These are phyloP conservation scores for Fusarium brevicatenulatum DNA, from an alignment of 2,329 filamentous ascomycete genomes.

Conservation along the genomic window DNA sequence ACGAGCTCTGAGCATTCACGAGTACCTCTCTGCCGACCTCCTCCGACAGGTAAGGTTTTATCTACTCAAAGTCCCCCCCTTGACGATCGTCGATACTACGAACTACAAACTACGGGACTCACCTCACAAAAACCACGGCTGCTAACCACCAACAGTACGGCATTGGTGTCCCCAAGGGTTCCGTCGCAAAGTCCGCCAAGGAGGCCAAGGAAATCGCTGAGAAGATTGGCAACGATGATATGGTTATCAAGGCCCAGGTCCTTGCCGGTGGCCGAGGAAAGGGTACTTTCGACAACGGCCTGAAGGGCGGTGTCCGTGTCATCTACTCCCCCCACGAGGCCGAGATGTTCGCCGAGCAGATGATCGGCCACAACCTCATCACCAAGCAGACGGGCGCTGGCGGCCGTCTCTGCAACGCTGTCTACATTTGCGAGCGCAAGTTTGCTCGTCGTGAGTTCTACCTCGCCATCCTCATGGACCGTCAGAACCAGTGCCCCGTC, in stretches of 20 bases:
- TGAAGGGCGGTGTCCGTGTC: constrained; percentile 98
- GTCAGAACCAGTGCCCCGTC: constrained; percentile 87
- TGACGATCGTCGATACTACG: constrained; percentile 23
- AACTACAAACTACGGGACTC: constrained; percentile 20
- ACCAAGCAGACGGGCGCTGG: constrained; percentile 98
- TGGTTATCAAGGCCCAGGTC: constrained; percentile 99
- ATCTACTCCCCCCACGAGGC: constrained; percentile 98
- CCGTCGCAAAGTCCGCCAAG: constrained; percentile 81
- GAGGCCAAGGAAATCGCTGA: constrained; percentile 95
- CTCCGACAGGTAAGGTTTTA: constrained; percentile 71
- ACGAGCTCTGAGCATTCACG: constrained; percentile 94
- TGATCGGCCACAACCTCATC: constrained; percentile 99
- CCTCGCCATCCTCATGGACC: constrained; percentile 98
- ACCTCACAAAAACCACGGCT: constrained; percentile 6
- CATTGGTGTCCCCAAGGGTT: constrained; percentile 89
- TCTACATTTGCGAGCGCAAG: constrained; percentile 99
- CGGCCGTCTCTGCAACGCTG: constrained; percentile 94
- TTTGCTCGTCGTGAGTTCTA: constrained; percentile 99
- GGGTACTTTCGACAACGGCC: constrained; percentile 96
- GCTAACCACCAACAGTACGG: constrained; percentile 75
- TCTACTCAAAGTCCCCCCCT: constrained; percentile 13
- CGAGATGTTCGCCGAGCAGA: constrained; percentile 97
- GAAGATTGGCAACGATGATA: constrained; percentile 90
- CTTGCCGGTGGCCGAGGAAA: constrained; percentile 98
- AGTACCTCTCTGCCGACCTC: constrained; percentile 95